These are phyloP conservation scores for Akanthomyces muscarius DNA, from an alignment of 2,329 filamentous ascomycete genomes.

Conservation along the genomic window DNA sequence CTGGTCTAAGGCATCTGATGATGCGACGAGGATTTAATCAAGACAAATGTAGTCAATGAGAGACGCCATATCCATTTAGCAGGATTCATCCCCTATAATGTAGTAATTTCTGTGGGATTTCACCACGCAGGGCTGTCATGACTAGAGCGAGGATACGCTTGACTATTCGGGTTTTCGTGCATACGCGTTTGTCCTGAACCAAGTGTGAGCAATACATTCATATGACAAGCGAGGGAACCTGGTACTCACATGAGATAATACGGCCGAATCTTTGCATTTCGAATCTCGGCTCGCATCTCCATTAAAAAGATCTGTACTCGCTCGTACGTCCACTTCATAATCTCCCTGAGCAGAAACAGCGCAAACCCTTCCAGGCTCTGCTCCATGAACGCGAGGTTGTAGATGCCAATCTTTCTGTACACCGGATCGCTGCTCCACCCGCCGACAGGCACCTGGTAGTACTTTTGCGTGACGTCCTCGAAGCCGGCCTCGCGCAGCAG, in stretches of 20 bases:
- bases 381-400: slow-evolving; percentile 25
- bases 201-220: not conserved
- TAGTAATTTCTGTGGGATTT: not conserved
- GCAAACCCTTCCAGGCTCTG: slow-evolving; percentile 28
- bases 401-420: slow-evolving; percentile 19
- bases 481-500: slow-evolving; percentile 27
- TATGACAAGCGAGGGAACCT: not conserved
- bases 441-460: slow-evolving; percentile 21
- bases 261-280: slow-evolving; percentile 22
- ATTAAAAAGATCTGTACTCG: slow-evolving; percentile 24
- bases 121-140: not conserved
- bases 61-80: no score
- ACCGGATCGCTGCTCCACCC: slow-evolving; percentile 20
- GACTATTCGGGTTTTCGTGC: slow-evolving; percentile 15
- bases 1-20: not conserved
- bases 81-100: no score
- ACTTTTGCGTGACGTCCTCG: slow-evolving; percentile 19
- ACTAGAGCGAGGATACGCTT: not conserved
- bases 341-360: slow-evolving; percentile 26
- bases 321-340: slow-evolving; percentile 27
- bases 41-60: no score
- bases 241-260: slow-evolving; percentile 25
- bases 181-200: slow-evolving; percentile 19
- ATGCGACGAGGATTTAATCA: no score
- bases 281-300: slow-evolving; percentile 25